Evolutionary conservation across 805 yeast species (phyloP), one percentile per base, ranked within the genome.

Genomic region (Zygoascus biomembranicola): DNA sequence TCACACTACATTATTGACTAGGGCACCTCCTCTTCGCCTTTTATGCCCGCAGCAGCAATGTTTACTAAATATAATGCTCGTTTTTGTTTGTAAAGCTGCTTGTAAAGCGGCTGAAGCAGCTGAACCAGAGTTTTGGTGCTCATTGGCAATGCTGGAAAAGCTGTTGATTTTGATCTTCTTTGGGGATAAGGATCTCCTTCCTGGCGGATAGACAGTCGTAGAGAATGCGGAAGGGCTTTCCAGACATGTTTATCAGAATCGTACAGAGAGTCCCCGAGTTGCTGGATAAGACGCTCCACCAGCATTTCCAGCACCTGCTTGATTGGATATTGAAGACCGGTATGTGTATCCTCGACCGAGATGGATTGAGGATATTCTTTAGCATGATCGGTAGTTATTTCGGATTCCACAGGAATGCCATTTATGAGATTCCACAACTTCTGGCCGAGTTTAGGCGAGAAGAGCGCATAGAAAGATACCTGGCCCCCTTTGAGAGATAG

Each of bases 201-300:
- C 23, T 41, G 46, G 19, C 52, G 45, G 11, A 54, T 35, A 8
- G 59, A 42, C 9, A 59, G 51, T 28, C 60, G 53, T 16, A 59
- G 43, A 16, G 54, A 52, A 8, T 55, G 47, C 1, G 68, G 67
- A 0, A 13, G 13, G 3, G 56, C 58, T 5, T 44, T 48, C 69
- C 69, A 65, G 14, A 16, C 26, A 32, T 11, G 20, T 3, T 28
- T 20, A 11, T 50, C 53, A 13, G 43, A 16, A 14, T 44, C 35
- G 5, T 16, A n/a, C 16, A 28, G 32, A 14, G 39, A 28, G 13
- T 32, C 49, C 32, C 20, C 39, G 32, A 20, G 37, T 35, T 42
- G 51, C n/a, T 31, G 20, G 28, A 20, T 8, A 14, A 51, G 47
- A 5, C 43, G 49, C 23, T 46, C 49, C 31, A 16, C 39, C n/a